Evolutionary conservation across 1,284 basidiomycete species (phyloP), one percentile per base, ranked within the genome.

Genomic region (Agroathelia rolfsii): DNA sequence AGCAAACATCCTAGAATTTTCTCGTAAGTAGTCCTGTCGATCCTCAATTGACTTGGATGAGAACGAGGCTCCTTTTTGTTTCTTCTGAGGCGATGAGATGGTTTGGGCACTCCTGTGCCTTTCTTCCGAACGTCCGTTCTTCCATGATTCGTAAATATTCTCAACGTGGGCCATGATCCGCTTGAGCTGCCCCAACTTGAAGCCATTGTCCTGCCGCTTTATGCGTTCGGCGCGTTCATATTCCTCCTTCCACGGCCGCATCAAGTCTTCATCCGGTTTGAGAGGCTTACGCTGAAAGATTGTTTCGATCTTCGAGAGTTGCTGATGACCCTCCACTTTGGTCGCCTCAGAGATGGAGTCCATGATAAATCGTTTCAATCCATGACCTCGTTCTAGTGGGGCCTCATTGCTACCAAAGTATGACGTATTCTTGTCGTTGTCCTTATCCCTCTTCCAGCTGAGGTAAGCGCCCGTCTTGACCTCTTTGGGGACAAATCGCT

Each of bases 1-100:
- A 28, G 44, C 46, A 35, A 64, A 64, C 25, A 46, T 34, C 21
- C 36, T 37, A 2, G 64, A 65, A 13, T 57, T 35, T 7, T 37
- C 24, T n/a, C 64, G 55, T 1, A 66, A 46, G 6, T 41, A 35
- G 42, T 65, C 60, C 42, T 66, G 64, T 3, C 64, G 49, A 17
- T 34, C 24, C 40, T 59, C 52, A 32, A 66, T 65, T 1, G 44
- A 42, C n/a, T 51, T 43, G 0, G 31, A 38, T 6, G 61, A 57
- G 41, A 61, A 59, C 7, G n/a, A 18, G 17, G 25, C 14, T 24
- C 29, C 28, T 24, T 36, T 33, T 16, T 13, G 24, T 24, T 41
- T 39, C 25, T 17, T 34, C 20, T 35, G 4, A 12, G 20, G 12
- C n/a, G n/a, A 35, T 14, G 19, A 36, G 19, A 29, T 32, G 33